Base-by-base conservation (phyloP, 257 asterid species). In the Scutellaria barbata region DNA sequence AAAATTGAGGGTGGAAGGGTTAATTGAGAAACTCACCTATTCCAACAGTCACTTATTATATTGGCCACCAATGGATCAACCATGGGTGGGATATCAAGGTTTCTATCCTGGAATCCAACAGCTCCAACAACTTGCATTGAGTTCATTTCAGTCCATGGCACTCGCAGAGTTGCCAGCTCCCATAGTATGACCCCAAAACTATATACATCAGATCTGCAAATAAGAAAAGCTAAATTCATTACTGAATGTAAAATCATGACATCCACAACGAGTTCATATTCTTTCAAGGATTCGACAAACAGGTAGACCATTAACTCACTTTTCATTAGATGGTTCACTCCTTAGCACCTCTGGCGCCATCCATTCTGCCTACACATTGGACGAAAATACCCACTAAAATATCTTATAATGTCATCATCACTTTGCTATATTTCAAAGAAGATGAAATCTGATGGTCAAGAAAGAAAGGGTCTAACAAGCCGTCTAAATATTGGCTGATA, bases 41-140 rank as follows among this genome's bases (percentile, higher is more conserved):
- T 83, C 98, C 98, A 93, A 79, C 97, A 93, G 63, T 87, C 87
- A 1, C 74, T 83, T 66, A 93, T 90, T 64, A 90, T 87, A 80
- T 87, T 86, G 20, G 96, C 94, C 62, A 93, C 96, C 56, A 76
- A 69, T 9, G 95, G 92, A 81, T 93, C 95, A 75, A 93, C 84
- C 17, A 75, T 79, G 67, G 83, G 76, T 6, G 97, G 98, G 79
- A 93, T 87, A 11, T 76, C 89, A 10, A 89, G 96, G 80, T 85
- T 87, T 69, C 90, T 83, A 43, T 87, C 96, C 81, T 93, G 98
- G 80, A 88, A 93, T 22, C 97, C 98, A 79, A 93, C 98, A n/a
- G 98, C 98, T 66, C 98, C 98, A 77, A 93, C 97, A 9, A 93
- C 98, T 81, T 93, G 98, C 98, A 93, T 93, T 25, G 98, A 93